A percentile compares a stretch with the other conserved stretches of the same genome.
Evolutionary conservation across 225 moss, liverwort and hornwort species (phyloP).

Genomic region (Sphagnum tenellum): DNA sequence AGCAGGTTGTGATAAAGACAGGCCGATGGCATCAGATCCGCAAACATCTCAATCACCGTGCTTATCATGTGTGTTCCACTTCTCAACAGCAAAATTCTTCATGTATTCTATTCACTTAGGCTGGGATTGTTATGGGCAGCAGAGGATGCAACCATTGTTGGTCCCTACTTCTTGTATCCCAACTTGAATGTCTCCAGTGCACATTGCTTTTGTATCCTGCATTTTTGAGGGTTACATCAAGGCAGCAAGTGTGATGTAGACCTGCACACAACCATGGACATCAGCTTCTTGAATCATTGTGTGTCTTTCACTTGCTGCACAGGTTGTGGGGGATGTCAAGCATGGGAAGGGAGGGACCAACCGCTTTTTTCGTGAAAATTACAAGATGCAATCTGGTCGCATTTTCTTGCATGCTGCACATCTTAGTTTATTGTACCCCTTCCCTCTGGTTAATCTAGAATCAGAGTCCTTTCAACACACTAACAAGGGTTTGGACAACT

Average conservation of each 20-base stretch:
- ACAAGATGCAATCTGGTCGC: conserved; percentile 44
- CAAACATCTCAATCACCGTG: conserved; percentile 73
- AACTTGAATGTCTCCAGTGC: too few relatives aligned
- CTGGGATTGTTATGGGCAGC: too few relatives aligned
- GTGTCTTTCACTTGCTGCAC: neutral
- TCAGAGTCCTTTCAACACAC: neutral
- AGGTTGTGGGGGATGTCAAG: conserved; percentile 60
- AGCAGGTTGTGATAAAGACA: conserved; percentile 49
- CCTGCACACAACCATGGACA: too few relatives aligned
- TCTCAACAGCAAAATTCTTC: neutral
- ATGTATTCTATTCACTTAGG: too few relatives aligned
- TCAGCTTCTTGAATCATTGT: neutral
- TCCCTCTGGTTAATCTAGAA: conserved; percentile 16
- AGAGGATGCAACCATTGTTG: too few relatives aligned
- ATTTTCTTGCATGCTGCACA: conserved; percentile 49
- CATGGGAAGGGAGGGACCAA: conserved; percentile 61
- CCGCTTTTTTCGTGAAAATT: conserved; percentile 43
- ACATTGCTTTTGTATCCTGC: too few relatives aligned
- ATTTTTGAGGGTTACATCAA: too few relatives aligned
- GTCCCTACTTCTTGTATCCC: too few relatives aligned
- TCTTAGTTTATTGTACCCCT: conserved; percentile 45
- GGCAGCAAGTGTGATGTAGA: too few relatives aligned
- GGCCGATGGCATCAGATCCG: conserved; percentile 76
- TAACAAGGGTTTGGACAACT: neutral
- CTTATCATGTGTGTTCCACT: conserved; percentile 33